A percentile compares a stretch with the other conserved stretches of the same genome.
phyloP scores from a whole-genome alignment of 768 basidiomycete species.

The Suillus lakei region DNA sequence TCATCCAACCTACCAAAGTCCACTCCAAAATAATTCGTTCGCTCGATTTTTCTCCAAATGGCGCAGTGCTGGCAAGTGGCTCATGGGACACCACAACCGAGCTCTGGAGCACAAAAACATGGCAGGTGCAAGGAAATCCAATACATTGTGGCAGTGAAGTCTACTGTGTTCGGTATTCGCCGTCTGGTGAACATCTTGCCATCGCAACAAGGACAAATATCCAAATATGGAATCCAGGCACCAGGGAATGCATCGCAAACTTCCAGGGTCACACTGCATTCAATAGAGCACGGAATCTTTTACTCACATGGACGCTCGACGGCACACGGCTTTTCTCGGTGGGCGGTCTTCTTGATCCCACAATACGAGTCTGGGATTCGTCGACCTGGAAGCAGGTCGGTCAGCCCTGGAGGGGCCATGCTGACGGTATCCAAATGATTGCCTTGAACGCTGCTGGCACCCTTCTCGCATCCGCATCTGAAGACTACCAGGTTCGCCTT shows the following conservation, averaged over 20 bases:
- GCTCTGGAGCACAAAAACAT: too few species aligned
- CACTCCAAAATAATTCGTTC: too few species aligned
- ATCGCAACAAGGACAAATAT: not conserved
- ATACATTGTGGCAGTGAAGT: not conserved
- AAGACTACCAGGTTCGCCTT: not conserved
- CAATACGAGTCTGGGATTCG: not conserved
- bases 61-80: too few species aligned
- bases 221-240: not conserved
- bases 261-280: not conserved
- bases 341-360: not conserved
- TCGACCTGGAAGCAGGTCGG: not conserved
- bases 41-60: too few species aligned
- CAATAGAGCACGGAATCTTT: not conserved
- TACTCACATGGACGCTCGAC: not conserved
- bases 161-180: not conserved
- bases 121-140: too few species aligned
- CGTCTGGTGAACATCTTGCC: not conserved
- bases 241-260: not conserved
- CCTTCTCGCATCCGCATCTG: not conserved
- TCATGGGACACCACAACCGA: too few species aligned
- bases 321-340: not conserved
- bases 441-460: not conserved
- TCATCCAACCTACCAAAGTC: too few species aligned
- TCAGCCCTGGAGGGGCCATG: not conserved
- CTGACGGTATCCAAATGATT: not conserved